phyloP scores from a whole-genome alignment of 768 basidiomycete genomes.

The Strobilomyces dryophilus region DNA sequence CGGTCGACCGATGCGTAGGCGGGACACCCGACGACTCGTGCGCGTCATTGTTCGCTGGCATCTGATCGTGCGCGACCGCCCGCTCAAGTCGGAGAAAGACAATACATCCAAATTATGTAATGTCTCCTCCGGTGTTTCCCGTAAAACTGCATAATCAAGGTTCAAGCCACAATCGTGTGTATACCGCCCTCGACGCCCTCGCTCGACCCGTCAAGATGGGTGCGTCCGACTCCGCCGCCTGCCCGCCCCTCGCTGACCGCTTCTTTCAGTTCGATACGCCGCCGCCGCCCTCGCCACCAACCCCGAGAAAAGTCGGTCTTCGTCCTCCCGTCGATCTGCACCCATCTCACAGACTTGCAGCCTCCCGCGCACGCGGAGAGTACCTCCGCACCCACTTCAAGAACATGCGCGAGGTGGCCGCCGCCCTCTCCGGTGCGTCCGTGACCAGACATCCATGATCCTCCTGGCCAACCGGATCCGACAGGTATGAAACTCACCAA shows the following conservation, averaged over 20 bases:
- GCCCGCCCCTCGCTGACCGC: conserved; percentile 17
- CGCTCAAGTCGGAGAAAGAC: not conserved
- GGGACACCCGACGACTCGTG: conserved; percentile 22
- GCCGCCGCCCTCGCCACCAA: conserved; percentile 81
- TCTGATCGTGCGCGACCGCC: conserved; percentile 5
- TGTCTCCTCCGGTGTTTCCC: conserved; percentile 14
- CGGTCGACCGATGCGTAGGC: conserved; percentile 22
- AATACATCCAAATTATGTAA: not conserved
- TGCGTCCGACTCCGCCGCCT: conserved; percentile 35
- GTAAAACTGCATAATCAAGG: conserved; percentile 29
- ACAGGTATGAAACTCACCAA: conserved; percentile 89
- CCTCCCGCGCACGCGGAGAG: conserved; percentile 90
- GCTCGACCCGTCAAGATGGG: conserved; percentile 56
- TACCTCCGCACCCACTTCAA: conserved; percentile 99
- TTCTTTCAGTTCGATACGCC: conserved; percentile 81
- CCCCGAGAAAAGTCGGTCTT: conserved; percentile 87
- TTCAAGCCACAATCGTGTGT: conserved; percentile 28
- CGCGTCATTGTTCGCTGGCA: conserved; percentile 28
- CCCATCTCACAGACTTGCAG: conserved; percentile 37
- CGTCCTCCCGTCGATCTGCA: conserved; percentile 8
- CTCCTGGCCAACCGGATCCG: conserved; percentile 1
- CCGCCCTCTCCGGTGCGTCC: conserved; percentile 80
- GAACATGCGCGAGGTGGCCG: conserved; percentile 99
- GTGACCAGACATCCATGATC: not conserved
- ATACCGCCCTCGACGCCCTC: conserved; percentile 1